A percentile compares a stretch with the other conserved stretches of the same genome.
Evolutionary conservation across 169 alveolate genomes (phyloP).

Genomic region (Cystoisospora suis): DNA sequence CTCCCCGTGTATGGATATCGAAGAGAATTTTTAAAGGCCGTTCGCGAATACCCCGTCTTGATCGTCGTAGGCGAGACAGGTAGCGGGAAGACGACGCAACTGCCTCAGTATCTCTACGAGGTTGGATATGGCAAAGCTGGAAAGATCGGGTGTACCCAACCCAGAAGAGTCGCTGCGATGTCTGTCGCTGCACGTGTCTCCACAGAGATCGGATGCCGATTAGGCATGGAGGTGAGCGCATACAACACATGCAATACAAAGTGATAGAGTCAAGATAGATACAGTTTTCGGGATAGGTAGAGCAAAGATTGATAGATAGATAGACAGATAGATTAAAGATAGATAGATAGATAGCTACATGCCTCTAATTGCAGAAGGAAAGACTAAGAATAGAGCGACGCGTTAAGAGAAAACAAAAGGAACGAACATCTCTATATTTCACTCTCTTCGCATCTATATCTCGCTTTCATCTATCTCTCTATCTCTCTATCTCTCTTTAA

Average conservation of each 20-base stretch:
- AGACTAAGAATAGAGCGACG: no score
- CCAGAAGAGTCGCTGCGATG: constrained; percentile 99
- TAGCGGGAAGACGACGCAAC: constrained; percentile 99
- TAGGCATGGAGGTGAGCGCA: constrained; percentile 90
- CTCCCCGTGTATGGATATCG: constrained; percentile 94
- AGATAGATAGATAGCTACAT: not conserved
- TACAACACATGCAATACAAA: not conserved
- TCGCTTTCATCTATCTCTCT: not conserved
- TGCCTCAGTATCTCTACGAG: constrained; percentile 96
- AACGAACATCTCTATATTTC: not conserved
- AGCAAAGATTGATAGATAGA: not conserved
- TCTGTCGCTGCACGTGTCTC: constrained; percentile 99
- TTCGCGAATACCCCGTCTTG: constrained; percentile 91
- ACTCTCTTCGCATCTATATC: not conserved
- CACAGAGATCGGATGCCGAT: constrained; percentile 94
- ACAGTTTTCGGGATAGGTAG: not conserved
- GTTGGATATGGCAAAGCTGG: constrained; percentile 95
- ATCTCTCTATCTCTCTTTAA: not conserved
- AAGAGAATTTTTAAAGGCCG: constrained; percentile 91
- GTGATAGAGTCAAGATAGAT: not conserved
- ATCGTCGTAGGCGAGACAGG: constrained; percentile 99
- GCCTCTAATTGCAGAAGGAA: not conserved
- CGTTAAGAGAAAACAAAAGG: no score
- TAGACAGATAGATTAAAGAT: not conserved
- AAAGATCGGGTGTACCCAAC: constrained; percentile 98